Conservation (phyloP, 2,329 filamentous ascomycete genomes). For the Neoscytalidium dimidiatum region DNA sequence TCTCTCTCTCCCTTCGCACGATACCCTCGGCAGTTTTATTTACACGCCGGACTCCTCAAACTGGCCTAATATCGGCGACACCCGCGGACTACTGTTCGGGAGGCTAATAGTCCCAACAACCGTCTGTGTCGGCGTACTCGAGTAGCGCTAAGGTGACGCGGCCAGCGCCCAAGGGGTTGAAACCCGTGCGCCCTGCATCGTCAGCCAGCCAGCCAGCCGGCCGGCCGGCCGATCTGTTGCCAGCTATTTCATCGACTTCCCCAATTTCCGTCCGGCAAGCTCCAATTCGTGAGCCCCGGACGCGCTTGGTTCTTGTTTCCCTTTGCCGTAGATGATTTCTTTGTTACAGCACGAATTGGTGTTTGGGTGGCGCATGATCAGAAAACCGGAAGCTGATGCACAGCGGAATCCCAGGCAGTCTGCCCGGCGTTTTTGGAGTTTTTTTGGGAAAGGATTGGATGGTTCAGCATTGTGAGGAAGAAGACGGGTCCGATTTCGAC, state of each 20-base stretch:
- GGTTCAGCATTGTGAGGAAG: not conserved
- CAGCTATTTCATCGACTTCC: not conserved
- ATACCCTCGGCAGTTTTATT: conserved; percentile 3
- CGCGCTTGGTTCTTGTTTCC: not conserved
- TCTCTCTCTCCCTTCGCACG: not conserved
- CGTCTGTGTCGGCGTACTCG: not conserved
- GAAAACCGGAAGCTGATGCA: not conserved
- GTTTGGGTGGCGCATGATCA: conserved; percentile 7
- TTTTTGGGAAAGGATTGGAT: not conserved
- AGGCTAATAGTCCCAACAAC: not conserved
- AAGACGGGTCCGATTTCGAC: not conserved
- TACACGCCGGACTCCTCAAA: not conserved
- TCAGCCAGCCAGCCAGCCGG: conserved; percentile 1
- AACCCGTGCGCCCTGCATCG: not conserved
- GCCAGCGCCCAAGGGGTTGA: not conserved
- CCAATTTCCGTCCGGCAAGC: not conserved
- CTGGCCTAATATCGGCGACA: not conserved
- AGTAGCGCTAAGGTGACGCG: conserved; percentile 11
- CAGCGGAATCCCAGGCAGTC: conserved; percentile 5
- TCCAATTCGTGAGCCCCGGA: not conserved
- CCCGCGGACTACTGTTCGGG: not conserved
- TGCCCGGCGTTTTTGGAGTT: conserved; percentile 13
- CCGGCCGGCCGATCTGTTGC: not conserved
- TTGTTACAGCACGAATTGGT: conserved; percentile 6
- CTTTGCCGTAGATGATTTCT: conserved; percentile 3